Evolutionary conservation across 805 yeast species (phyloP), one percentile per base, ranked within the genome.

Genomic region (Hanseniaspora nectarophila): DNA sequence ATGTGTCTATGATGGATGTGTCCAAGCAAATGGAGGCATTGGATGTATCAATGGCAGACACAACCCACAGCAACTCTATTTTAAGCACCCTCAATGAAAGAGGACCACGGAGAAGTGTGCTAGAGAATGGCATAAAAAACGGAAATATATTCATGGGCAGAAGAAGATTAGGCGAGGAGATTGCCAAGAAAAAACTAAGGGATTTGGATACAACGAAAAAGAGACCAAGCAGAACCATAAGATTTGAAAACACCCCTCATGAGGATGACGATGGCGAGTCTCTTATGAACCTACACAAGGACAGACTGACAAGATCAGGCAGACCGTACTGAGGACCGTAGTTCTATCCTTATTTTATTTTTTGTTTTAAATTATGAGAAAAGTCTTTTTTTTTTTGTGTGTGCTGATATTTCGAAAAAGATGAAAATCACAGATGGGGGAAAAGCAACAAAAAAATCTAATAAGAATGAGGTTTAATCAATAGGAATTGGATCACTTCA

Each of bases 1-100:
- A 66, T 55, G 65, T 66, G 45, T 65, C 70, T 5, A 64, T 66
- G 48, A 69, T 65, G 57, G 70, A 66, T 37, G 64, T 66, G 7
- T 66, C 70, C 1, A 60, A 68, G 47, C 69, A 66, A 42, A 55
- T 66, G 45, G 69, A 66, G 55, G 63, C 67, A 7, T 56, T 66
- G 26, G 70, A 66, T 42, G 53, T 49, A 5, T 49, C 53, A 4
- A 49, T 49, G 53, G 46, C 53, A 5, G 53, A 49, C 9, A 33
- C 46, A 8, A 49, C 53, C n/a, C 32, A 20, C n/a, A 24, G 13
- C 33, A 16, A 20, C 9, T 21, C 21, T 5, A 31, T 31, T 5
- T 5, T 20, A 10, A 28, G 43, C 16, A 9, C 5, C 4, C 24
- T 3, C 15, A 31, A 6, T 2, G 33, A 29, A 28, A 37, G 20